These are phyloP conservation scores for Botrytis porri DNA, from an alignment of 2,329 filamentous ascomycete species.

Conservation along the genomic window DNA sequence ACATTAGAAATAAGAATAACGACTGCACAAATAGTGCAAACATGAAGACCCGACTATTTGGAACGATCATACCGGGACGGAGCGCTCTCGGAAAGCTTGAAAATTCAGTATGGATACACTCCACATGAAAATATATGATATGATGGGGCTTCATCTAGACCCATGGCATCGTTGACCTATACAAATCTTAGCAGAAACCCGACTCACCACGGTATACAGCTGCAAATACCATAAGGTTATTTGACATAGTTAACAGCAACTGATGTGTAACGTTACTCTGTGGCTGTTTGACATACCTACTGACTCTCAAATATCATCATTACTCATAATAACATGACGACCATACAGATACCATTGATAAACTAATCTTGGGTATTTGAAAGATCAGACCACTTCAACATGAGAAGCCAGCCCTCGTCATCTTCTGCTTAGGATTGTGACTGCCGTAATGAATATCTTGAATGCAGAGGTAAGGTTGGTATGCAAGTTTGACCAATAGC, in stretches of 20 bases:
- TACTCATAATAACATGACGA: neutral
- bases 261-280: constrained; percentile 10
- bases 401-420: neutral
- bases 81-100: neutral
- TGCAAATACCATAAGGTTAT: neutral
- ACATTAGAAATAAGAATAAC: neutral
- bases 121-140: neutral
- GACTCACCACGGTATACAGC: neutral
- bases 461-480: neutral
- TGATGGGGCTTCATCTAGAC: neutral
- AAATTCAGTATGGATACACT: neutral
- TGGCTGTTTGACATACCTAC: constrained; percentile 2
- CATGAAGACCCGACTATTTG: neutral
- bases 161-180: neutral
- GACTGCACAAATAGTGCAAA: neutral
- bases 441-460: neutral
- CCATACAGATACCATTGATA: neutral
- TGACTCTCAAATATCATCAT: neutral
- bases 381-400: constrained; percentile 2
- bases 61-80: neutral
- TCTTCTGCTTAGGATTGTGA: neutral
- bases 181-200: neutral
- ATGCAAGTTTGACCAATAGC: neutral
- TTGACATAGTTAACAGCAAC: neutral
- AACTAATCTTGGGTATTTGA: neutral